Conservation (phyloP, 345 rosid species). For the Salix caprea region DNA sequence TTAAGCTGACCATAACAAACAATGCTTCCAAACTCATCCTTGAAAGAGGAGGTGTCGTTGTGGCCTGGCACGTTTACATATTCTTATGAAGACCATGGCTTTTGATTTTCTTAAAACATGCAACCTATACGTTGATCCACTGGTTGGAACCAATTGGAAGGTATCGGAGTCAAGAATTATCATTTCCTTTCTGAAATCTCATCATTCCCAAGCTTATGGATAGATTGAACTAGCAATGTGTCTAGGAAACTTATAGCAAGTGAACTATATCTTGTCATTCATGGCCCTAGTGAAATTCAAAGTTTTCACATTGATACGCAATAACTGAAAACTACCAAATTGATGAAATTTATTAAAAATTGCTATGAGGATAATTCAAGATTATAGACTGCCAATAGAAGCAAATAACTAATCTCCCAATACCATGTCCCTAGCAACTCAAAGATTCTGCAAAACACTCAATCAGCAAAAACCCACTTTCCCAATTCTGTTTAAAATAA, state of each 20-base stretch:
- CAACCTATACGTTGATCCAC: not conserved
- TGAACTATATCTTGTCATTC: no score
- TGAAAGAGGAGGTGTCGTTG: not conserved
- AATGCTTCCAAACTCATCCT: not conserved
- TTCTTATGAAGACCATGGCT: not conserved
- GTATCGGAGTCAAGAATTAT: no score
- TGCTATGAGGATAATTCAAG: not conserved
- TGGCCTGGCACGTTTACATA: not conserved
- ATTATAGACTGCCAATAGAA: not conserved
- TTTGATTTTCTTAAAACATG: not conserved
- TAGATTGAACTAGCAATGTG: not conserved
- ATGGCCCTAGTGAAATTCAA: no score
- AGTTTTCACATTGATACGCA: not conserved
- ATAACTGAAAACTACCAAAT: not conserved
- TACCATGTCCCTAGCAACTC: not conserved
- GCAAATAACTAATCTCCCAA: not conserved
- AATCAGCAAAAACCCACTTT: conserved; percentile 2
- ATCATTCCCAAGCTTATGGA: not conserved
- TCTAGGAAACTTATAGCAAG: not conserved
- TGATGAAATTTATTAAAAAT: not conserved
- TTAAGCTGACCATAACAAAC: not conserved
- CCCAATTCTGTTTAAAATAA: not conserved
- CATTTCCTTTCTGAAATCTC: not conserved
- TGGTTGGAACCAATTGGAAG: no score
- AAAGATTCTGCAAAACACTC: not conserved